Evolutionary conservation across 805 yeast genomes (phyloP).

Genomic region (Metschnikowia drakensbergensis): DNA sequence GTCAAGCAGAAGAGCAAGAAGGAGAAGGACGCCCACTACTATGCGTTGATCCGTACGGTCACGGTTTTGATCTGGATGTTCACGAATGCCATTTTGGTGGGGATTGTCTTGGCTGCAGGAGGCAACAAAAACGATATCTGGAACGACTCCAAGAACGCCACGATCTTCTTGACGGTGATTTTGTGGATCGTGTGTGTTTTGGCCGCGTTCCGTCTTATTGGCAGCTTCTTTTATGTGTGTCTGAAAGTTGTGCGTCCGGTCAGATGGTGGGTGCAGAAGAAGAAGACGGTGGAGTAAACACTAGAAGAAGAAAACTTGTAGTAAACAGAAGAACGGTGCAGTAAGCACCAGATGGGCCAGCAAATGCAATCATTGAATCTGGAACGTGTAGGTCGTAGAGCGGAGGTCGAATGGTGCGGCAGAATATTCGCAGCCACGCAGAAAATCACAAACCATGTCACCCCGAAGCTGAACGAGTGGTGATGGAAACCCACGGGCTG

Average conservation of each 20-base stretch:
- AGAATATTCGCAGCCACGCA: no score
- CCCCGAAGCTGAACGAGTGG: no score
- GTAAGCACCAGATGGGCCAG: no score
- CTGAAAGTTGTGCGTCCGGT: constrained; percentile 37
- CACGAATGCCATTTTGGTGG: constrained; percentile 76
- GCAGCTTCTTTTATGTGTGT: constrained; percentile 59
- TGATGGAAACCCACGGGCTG: no score
- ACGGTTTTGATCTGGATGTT: constrained; percentile 89
- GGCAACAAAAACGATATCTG: constrained; percentile 52
- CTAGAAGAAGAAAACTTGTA: neutral
- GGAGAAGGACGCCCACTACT: constrained; percentile 63
- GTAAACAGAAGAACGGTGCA: neutral
- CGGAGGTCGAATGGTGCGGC: no score
- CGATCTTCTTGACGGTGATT: constrained; percentile 74
- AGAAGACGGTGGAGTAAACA: constrained; percentile 12
- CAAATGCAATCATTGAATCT: no score
- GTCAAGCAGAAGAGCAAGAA: constrained; percentile 19
- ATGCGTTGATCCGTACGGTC: constrained; percentile 83
- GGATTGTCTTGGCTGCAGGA: constrained; percentile 79
- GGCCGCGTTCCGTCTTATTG: constrained; percentile 79
- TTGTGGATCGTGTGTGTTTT: constrained; percentile 91
- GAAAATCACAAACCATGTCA: no score
- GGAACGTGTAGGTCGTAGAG: no score
- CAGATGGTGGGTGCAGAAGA: constrained; percentile 34
- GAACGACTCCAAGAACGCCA: constrained; percentile 43